A percentile compares a stretch with the other conserved stretches of the same genome.
Evolutionary conservation across 371 early-diverging fungal genomes (phyloP).

Genomic region (Catenaria anguillulae): DNA sequence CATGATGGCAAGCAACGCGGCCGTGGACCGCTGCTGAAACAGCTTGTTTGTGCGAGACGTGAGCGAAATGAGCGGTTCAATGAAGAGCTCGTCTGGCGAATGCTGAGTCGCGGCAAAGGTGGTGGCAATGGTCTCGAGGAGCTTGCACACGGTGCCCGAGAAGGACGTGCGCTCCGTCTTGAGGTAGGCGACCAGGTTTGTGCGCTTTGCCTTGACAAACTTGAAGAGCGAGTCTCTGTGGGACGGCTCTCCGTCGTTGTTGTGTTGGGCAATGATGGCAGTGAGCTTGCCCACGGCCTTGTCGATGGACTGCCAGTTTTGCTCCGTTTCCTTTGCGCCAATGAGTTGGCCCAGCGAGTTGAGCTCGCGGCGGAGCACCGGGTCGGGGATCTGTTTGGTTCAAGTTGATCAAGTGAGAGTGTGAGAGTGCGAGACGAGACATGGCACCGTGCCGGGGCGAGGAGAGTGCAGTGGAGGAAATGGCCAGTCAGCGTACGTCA

Average conservation of each 20-base stretch:
- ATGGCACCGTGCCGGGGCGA: too few species aligned
- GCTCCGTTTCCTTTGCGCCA: background rate
- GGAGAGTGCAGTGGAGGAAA: too few species aligned
- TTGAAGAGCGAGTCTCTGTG: background rate
- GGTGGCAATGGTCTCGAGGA: conserved; percentile 15
- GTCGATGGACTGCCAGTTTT: background rate
- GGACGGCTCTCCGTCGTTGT: too few species aligned
- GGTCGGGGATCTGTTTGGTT: too few species aligned
- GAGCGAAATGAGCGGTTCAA: conserved; percentile 17
- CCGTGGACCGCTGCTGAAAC: conserved; percentile 13
- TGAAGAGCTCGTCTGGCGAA: conserved; percentile 14
- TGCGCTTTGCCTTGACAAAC: background rate
- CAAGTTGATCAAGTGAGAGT: too few species aligned
- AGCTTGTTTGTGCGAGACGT: conserved; percentile 23
- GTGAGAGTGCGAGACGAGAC: too few species aligned
- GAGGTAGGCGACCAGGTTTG: background rate
- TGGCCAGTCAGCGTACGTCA: too few species aligned
- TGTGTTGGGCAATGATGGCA: background rate
- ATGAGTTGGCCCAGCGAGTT: background rate
- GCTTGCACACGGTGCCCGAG: conserved; percentile 16
- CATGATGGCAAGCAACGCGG: conserved; percentile 17
- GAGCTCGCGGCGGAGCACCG: background rate
- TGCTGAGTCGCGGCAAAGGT: conserved; percentile 16
- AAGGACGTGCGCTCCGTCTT: conserved; percentile 22
- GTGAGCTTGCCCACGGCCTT: background rate